A percentile compares a stretch with the other conserved stretches of the same genome.
These are phyloP conservation scores for Lecanicillium sp. DNA, from an alignment of 2,329 filamentous ascomycete genomes.

Conservation along the genomic window DNA sequence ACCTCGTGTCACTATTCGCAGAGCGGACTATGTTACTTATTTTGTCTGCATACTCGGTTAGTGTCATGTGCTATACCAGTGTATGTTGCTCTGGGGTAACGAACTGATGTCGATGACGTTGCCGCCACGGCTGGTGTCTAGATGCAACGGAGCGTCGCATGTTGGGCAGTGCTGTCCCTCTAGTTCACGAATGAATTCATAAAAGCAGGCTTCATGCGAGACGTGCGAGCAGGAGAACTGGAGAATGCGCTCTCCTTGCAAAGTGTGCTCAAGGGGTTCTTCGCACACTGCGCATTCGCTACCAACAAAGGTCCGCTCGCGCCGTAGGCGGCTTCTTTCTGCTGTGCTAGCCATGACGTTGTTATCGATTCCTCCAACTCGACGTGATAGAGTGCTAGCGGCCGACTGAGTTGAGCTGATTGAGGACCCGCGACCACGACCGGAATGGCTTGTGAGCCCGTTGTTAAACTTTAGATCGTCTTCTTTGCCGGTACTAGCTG, in stretches of 20 bases:
- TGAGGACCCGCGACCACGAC: constrained; percentile 15
- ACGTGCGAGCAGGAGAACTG: constrained; percentile 97
- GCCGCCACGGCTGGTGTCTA: constrained; percentile 87
- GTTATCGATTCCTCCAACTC: constrained; percentile 29
- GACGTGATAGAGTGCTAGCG: constrained; percentile 21
- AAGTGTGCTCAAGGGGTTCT: constrained; percentile 89
- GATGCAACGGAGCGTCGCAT: constrained; percentile 81
- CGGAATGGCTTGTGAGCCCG: constrained; percentile 22
- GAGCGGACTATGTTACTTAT: constrained; percentile 88
- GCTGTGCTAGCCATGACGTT: constrained; percentile 38
- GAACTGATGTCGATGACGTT: constrained; percentile 87
- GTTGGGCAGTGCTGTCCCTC: constrained; percentile 91
- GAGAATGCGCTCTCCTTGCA: constrained; percentile 86
- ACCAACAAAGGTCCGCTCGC: constrained; percentile 91
- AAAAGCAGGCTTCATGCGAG: constrained; percentile 96
- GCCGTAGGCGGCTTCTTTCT: constrained; percentile 69
- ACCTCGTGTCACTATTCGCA: constrained; percentile 55
- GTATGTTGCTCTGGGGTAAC: constrained; percentile 13
- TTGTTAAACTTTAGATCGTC: too few species aligned
- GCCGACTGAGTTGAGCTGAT: constrained; percentile 24
- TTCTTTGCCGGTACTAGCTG: constrained; percentile 1
- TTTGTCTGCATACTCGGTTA: constrained; percentile 62
- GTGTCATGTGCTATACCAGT: constrained; percentile 15
- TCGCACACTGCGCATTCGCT: constrained; percentile 94
- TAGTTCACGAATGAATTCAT: constrained; percentile 93